Percentiles rank a stretch among this genome's conserved stretches.
phyloP scores from a whole-genome alignment of 352 stramenopile species.

The Phytopythium vexans region DNA sequence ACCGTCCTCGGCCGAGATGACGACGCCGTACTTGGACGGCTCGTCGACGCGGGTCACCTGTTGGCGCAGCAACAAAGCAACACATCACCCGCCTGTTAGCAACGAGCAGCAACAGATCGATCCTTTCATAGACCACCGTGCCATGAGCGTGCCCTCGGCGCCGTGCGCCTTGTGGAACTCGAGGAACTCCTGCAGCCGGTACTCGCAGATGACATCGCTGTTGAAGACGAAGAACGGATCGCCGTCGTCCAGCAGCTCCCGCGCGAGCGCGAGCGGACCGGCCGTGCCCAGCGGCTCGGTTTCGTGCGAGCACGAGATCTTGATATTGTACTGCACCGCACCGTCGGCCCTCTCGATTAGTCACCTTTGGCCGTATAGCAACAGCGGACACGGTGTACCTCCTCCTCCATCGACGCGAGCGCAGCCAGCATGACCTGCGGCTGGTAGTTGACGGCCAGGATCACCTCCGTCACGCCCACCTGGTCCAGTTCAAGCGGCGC shows the following conservation, averaged over 20 bases:
- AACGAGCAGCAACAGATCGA: not conserved
- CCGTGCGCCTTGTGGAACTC: slow-evolving; percentile 79
- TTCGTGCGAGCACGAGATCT: slow-evolving; percentile 89
- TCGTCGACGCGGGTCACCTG: slow-evolving; percentile 80
- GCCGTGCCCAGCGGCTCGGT: slow-evolving; percentile 82
- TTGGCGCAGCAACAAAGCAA: not conserved
- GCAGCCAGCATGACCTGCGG: slow-evolving; percentile 85
- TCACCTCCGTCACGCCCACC: slow-evolving; percentile 87
- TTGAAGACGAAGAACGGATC: slow-evolving; percentile 92
- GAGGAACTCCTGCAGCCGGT: slow-evolving; percentile 72
- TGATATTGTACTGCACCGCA: slow-evolving; percentile 77
- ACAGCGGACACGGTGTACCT: slow-evolving; percentile 24
- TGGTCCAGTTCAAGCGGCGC: slow-evolving; percentile 13
- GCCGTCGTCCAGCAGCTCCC: slow-evolving; percentile 77
- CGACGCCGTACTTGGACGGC: slow-evolving; percentile 88
- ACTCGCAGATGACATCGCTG: slow-evolving; percentile 88
- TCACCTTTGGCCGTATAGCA: not conserved
- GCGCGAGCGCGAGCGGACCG: slow-evolving; percentile 75
- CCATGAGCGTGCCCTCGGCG: slow-evolving; percentile 79
- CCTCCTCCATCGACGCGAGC: slow-evolving; percentile 76
- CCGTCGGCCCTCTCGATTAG: not conserved
- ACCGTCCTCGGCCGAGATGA: slow-evolving; percentile 71
- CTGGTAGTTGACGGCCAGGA: slow-evolving; percentile 90
- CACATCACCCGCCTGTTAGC: not conserved
- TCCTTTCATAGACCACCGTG: slow-evolving; percentile 4